Evolutionary conservation across 2,329 filamentous ascomycete species (phyloP).

Genomic region (Trichoderma arundinaceum): DNA sequence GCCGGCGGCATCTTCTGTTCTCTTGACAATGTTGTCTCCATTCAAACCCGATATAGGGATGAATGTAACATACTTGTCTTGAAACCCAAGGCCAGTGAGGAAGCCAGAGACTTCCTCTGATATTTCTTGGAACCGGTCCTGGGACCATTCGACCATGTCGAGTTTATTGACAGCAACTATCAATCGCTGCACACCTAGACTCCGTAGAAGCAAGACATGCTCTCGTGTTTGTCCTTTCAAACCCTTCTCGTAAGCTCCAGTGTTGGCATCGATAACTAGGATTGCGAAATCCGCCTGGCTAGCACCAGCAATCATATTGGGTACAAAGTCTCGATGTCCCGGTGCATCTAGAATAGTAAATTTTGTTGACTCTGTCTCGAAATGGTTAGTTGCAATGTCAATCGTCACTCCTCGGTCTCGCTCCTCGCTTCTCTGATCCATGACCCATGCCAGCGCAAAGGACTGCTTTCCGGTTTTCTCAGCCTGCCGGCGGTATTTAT

Average conservation of each 20-base stretch:
- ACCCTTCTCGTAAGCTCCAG: slow-evolving; percentile 90
- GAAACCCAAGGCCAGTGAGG: slow-evolving; percentile 80
- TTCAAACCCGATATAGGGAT: slow-evolving; percentile 88
- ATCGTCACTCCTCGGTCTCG: slow-evolving; percentile 90
- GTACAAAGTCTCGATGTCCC: slow-evolving; percentile 93
- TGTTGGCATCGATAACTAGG: slow-evolving; percentile 88
- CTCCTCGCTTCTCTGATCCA: slow-evolving; percentile 91
- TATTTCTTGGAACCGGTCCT: slow-evolving; percentile 84
- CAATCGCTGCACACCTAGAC: slow-evolving; percentile 85
- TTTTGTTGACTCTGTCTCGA: slow-evolving; percentile 82
- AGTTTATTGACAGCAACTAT: slow-evolving; percentile 96
- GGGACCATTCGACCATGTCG: slow-evolving; percentile 82
- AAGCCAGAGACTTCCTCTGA: slow-evolving; percentile 82
- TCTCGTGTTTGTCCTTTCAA: slow-evolving; percentile 93
- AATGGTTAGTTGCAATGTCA: slow-evolving; percentile 93
- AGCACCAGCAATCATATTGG: slow-evolving; percentile 98
- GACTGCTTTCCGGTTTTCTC: slow-evolving; percentile 92
- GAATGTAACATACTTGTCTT: slow-evolving; percentile 79
- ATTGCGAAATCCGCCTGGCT: slow-evolving; percentile 96
- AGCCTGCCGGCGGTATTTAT: slow-evolving; percentile 86
- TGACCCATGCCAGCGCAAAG: slow-evolving; percentile 95
- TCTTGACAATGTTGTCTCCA: slow-evolving; percentile 80
- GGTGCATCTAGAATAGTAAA: slow-evolving; percentile 97
- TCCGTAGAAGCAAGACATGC: slow-evolving; percentile 86
- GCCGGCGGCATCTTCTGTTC: slow-evolving; percentile 60